phyloP scores from a whole-genome alignment of 257 asterid genomes.

The Echium plantagineum region DNA sequence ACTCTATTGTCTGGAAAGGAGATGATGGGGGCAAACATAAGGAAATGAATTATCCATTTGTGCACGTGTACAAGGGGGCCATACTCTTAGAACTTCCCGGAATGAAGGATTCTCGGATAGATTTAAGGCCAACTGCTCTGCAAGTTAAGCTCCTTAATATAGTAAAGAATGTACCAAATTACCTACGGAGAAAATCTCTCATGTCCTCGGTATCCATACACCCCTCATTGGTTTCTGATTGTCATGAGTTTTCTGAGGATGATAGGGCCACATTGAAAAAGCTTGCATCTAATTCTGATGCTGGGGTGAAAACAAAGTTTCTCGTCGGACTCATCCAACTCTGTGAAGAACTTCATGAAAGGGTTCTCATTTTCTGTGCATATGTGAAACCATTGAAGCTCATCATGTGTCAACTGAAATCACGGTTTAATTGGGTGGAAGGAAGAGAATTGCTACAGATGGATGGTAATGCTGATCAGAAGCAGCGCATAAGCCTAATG shows the following conservation, averaged over 20 bases:
- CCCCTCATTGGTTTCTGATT: constrained; percentile 41
- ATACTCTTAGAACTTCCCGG: constrained; percentile 64
- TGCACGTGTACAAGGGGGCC: constrained; percentile 47
- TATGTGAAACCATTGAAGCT: constrained; percentile 36
- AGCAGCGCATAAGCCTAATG: constrained; percentile 36
- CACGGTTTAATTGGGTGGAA: constrained; percentile 36
- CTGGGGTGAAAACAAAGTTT: constrained; percentile 56
- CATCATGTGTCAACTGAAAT: constrained; percentile 28
- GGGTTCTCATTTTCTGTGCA: constrained; percentile 50
- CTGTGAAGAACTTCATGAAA: constrained; percentile 24
- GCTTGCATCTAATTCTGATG: constrained; percentile 21
- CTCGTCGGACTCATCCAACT: constrained; percentile 36
- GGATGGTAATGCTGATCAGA: constrained; percentile 31
- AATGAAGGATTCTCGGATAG: constrained; percentile 32
- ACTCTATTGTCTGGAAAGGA: constrained; percentile 17
- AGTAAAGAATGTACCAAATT: background rate
- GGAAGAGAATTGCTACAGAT: constrained; percentile 57
- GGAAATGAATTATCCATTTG: constrained; percentile 45
- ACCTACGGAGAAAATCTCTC: constrained; percentile 24
- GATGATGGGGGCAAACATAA: constrained; percentile 28
- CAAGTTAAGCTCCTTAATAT: constrained; percentile 28
- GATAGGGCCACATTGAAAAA: constrained; percentile 7
- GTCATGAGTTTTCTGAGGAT: constrained; percentile 14
- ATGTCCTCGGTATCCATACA: constrained; percentile 57
- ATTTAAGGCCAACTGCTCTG: constrained; percentile 39